Conservation (phyloP, 2,329 filamentous ascomycete genomes). For the Ceratocystis alfenasii region DNA sequence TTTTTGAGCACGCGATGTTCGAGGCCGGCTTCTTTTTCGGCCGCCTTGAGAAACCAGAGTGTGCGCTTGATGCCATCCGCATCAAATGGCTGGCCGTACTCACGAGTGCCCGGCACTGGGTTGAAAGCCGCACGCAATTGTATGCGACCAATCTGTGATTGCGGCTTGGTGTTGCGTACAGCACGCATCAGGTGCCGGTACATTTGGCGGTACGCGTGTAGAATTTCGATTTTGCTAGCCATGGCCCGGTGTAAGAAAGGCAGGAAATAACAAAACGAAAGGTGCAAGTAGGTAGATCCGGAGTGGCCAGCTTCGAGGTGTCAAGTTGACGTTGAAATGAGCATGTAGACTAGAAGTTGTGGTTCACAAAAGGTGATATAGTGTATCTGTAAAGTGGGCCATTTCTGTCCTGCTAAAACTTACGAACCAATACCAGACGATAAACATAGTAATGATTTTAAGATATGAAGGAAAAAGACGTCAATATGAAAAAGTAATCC, state of each 20-base stretch:
- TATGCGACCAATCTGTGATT: conserved; percentile 50
- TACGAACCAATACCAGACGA: too few relatives aligned
- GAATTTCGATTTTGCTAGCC: conserved; percentile 33
- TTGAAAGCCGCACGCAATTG: conserved; percentile 50
- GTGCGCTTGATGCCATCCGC: conserved; percentile 48
- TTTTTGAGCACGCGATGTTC: conserved; percentile 65
- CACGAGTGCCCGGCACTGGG: conserved; percentile 15
- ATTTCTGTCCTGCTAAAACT: not conserved
- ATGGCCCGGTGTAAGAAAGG: not conserved
- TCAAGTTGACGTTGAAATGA: too few relatives aligned
- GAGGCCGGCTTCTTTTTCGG: conserved; percentile 49
- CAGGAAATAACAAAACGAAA: not conserved
- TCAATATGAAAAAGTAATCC: not conserved
- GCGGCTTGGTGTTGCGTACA: conserved; percentile 58
- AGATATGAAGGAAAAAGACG: not conserved
- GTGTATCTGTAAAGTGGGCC: not conserved
- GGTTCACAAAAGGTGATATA: not conserved
- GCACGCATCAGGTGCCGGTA: conserved; percentile 56
- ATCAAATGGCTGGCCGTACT: conserved; percentile 35
- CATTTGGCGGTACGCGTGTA: conserved; percentile 57
- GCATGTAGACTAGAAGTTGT: too few relatives aligned
- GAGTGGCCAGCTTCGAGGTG: too few relatives aligned
- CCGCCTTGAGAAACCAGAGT: conserved; percentile 56
- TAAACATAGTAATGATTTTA: not conserved
- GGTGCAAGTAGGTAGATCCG: not conserved